Evolutionary conservation across 768 basidiomycete species (phyloP), one percentile per base, ranked within the genome.

Genomic region (Amanita rubescens): DNA sequence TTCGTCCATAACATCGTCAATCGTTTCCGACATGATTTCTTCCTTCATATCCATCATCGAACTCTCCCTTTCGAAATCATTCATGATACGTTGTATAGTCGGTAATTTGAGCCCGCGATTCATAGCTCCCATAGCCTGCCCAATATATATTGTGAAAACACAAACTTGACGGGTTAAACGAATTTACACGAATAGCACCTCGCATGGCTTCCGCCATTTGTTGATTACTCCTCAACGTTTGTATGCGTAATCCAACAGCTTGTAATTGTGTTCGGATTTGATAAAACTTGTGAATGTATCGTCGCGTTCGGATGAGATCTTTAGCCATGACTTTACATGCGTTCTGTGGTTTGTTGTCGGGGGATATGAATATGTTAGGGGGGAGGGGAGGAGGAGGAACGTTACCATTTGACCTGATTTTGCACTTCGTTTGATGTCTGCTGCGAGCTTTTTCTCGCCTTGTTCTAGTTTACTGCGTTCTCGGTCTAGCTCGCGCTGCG

Each of bases 21-120:
- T 89, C 12, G 93, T 88, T 56, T 98, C 96, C 19, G 90, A 91
- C 96, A 97, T 99, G 90, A 98, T 97, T 67, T 96, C 95, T 71
- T 97, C 96, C 68, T 97, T 99, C 96, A 99, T 98, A 70, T 99
- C 96, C 96, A 99, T 99, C 71, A 86, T 92, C 4, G 92, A 84
- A 60, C 88, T 95, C 71, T 99, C 96, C 63, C 84, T 87, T 74
- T 99, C 96, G 62, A 99, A 99, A 43, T 99, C 95, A 61, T 85
- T 91, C 90, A 99, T 94, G 65, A 98, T 98, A 50, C 84, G 82
- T 66, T 94, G 90, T 55, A 99, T 98, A 57, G 82, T 82, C 14
- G 96, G 96, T 14, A 98, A 79, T 69, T 99, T 98, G 57, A 98
- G 79, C 38, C 91, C 91, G 45, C 90, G 81, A 66, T 97, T 98